phyloP scores from a whole-genome alignment of 768 basidiomycete species.

The Phaffia australis region DNA sequence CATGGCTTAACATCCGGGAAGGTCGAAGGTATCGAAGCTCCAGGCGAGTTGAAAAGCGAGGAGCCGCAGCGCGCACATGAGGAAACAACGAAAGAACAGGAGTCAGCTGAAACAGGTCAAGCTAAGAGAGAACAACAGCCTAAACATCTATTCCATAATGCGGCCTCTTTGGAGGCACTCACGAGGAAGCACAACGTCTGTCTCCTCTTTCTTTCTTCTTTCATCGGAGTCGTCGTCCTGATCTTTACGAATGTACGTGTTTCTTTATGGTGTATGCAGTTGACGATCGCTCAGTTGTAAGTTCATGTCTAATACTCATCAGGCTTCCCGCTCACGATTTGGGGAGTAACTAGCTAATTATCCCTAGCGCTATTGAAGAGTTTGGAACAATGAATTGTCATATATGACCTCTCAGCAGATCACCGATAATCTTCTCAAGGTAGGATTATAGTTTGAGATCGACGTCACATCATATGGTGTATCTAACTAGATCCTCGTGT shows the following conservation, averaged over 20 bases:
- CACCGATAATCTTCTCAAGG: slow-evolving; percentile 18
- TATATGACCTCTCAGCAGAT: slow-evolving; percentile 60
- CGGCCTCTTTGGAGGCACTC: slow-evolving; percentile 59
- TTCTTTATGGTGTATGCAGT: slow-evolving; percentile 41
- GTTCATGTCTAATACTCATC: background rate
- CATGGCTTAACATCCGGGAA: slow-evolving; percentile 24
- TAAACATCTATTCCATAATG: slow-evolving; percentile 72
- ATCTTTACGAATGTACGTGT: background rate
- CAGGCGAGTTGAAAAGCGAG: background rate
- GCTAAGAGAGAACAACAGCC: slow-evolving; percentile 47
- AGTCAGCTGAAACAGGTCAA: slow-evolving; percentile 4
- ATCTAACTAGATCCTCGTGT: background rate
- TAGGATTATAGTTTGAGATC: background rate
- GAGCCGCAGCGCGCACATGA: no score
- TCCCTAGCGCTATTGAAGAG: slow-evolving; percentile 31
- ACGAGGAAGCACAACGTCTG: slow-evolving; percentile 73
- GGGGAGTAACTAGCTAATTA: background rate
- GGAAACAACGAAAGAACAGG: background rate
- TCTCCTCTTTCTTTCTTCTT: slow-evolving; percentile 24
- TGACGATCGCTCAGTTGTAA: slow-evolving; percentile 73
- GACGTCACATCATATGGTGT: background rate
- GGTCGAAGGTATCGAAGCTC: slow-evolving; percentile 40
- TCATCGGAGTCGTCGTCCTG: background rate
- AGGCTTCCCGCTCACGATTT: slow-evolving; percentile 31
- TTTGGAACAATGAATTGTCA: slow-evolving; percentile 78